A percentile compares a stretch with the other conserved stretches of the same genome.
Conservation (phyloP, 805 yeast species). For the Saccharomyces jurei region DNA sequence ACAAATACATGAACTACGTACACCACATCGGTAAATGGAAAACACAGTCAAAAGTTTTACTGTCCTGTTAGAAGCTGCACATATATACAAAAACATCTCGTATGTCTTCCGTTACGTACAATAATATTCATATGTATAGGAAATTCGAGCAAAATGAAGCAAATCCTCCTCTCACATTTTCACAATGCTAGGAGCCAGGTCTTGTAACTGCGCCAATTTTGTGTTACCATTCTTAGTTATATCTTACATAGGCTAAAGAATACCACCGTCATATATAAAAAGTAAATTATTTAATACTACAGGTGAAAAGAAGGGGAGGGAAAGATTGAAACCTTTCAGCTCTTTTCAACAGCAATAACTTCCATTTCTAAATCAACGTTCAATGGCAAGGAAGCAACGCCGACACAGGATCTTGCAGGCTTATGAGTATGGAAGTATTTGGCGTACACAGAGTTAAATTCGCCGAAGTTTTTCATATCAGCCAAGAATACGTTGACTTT, state of each 20-base stretch:
- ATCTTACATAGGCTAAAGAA: not conserved
- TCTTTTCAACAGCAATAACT: conserved; percentile 71
- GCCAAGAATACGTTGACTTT: conserved; percentile 82
- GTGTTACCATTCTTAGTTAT: not conserved
- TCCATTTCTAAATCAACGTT: conserved; percentile 81
- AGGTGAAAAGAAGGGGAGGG: not conserved
- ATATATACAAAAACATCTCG: too few relatives aligned
- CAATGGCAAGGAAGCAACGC: conserved; percentile 82
- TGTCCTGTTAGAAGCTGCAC: too few relatives aligned
- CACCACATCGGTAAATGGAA: not conserved
- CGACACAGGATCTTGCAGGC: conserved; percentile 97
- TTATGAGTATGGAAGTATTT: conserved; percentile 65
- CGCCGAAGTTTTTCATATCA: conserved; percentile 77
- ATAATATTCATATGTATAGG: too few relatives aligned
- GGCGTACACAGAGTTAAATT: conserved; percentile 75
- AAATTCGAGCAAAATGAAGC: not conserved
- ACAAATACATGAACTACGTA: not conserved
- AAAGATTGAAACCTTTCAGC: not conserved
- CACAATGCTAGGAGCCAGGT: not conserved
- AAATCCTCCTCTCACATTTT: not conserved
- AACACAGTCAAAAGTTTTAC: not conserved
- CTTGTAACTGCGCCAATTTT: not conserved
- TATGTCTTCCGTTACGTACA: too few relatives aligned
- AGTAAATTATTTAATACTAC: not conserved
- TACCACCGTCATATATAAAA: not conserved